phyloP scores from a whole-genome alignment of 164 flowering plant genomes.

The Vitis labrusca region DNA sequence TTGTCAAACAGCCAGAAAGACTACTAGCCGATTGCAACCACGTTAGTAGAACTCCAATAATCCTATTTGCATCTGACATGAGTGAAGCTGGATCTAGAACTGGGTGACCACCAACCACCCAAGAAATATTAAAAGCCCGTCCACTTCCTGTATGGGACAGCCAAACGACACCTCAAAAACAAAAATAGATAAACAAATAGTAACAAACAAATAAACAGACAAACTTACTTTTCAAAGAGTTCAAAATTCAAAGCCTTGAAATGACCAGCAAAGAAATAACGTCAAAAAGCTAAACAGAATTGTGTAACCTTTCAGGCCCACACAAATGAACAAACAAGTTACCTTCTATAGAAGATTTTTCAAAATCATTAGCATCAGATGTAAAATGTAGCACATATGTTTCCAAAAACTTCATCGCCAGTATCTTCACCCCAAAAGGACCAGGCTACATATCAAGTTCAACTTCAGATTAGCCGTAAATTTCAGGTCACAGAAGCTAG shows the following conservation, averaged over 20 bases:
- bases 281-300: neutral
- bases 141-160: constrained; percentile 38
- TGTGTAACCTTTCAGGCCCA: neutral
- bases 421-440: constrained; percentile 59
- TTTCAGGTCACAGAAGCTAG: neutral
- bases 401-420: constrained; percentile 90
- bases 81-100: constrained; percentile 59
- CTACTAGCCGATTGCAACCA: constrained; percentile 51
- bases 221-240: neutral
- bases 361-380: constrained; percentile 50
- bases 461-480: constrained; percentile 5
- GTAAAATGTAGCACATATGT: constrained; percentile 61
- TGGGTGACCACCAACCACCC: constrained; percentile 75
- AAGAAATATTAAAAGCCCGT: constrained; percentile 59
- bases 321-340: constrained; percentile 6
- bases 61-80: constrained; percentile 63
- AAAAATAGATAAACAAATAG: neutral
- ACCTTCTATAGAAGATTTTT: constrained; percentile 56
- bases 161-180: constrained; percentile 1
- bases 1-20: constrained; percentile 61
- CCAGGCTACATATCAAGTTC: constrained; percentile 59
- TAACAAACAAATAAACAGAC: neutral
- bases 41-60: constrained; percentile 54
- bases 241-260: neutral
- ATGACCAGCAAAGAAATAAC: neutral